Evolutionary conservation across 2,329 filamentous ascomycete species (phyloP).

Genomic region (Cladosporium sp.): DNA sequence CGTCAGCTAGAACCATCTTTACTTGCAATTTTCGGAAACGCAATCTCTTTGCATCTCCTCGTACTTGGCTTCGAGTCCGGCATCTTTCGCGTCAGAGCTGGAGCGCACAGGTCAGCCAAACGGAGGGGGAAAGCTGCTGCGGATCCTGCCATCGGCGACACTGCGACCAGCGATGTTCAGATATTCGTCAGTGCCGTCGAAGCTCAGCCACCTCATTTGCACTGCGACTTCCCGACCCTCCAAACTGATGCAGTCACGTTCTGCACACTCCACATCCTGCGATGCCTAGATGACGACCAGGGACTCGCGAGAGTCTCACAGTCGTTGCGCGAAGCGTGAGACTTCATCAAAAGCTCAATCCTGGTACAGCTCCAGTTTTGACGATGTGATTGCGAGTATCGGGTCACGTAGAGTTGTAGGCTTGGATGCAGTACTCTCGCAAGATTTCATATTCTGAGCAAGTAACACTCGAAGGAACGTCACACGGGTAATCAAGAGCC

Average conservation of each 20-base stretch:
- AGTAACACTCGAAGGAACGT: not conserved
- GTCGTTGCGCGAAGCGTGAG: not conserved
- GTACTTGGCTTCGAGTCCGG: not conserved
- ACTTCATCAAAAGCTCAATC: not conserved
- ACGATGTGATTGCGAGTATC: not conserved
- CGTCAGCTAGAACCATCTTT: not conserved
- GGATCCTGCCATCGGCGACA: not conserved
- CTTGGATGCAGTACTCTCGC: not conserved
- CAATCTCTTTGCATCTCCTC: not conserved
- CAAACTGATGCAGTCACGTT: not conserved
- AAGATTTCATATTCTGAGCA: not conserved
- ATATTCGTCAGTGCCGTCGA: not conserved
- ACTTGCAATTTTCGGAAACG: not conserved
- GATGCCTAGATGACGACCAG: not conserved
- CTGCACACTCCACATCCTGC: not conserved
- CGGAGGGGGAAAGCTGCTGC: not conserved
- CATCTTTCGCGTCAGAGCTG: not conserved
- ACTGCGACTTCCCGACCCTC: not conserved
- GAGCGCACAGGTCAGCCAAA: not conserved
- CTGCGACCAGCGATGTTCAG: not conserved
- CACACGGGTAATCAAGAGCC: not conserved
- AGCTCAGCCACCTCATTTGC: not conserved
- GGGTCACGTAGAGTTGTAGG: too few relatives aligned
- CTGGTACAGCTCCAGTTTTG: not conserved
- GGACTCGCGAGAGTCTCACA: not conserved